These are phyloP conservation scores for Colletotrichum sp. DNA, from an alignment of 2,329 filamentous ascomycete species.

Conservation along the genomic window DNA sequence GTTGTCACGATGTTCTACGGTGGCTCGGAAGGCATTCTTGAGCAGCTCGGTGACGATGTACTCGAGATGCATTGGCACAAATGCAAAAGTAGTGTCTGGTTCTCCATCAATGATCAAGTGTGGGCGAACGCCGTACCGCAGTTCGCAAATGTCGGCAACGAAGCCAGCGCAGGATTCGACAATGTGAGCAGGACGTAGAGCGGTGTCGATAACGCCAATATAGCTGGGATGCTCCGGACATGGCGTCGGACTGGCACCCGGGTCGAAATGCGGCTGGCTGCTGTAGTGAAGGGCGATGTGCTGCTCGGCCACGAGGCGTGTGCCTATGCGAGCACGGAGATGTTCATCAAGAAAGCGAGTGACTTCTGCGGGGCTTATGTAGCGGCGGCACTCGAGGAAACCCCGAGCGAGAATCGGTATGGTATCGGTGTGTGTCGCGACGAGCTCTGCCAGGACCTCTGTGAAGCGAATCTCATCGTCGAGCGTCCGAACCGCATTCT, in stretches of 20 bases:
- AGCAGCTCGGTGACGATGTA: slow-evolving; percentile 97
- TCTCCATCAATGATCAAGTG: slow-evolving; percentile 83
- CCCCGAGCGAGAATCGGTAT: slow-evolving; percentile 91
- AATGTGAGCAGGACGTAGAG: slow-evolving; percentile 79
- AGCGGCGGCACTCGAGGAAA: slow-evolving; percentile 91
- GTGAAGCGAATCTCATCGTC: slow-evolving; percentile 93
- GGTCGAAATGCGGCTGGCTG: slow-evolving; percentile 72
- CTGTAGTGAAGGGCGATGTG: slow-evolving; percentile 87
- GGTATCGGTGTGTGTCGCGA: slow-evolving; percentile 91
- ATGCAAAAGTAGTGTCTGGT: slow-evolving; percentile 86
- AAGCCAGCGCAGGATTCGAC: slow-evolving; percentile 87
- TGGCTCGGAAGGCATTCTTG: slow-evolving; percentile 96
- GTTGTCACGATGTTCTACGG: slow-evolving; percentile 82
- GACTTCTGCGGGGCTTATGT: slow-evolving; percentile 83
- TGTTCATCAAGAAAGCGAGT: slow-evolving; percentile 93
- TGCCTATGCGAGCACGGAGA: slow-evolving; percentile 91
- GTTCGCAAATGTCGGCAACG: slow-evolving; percentile 94
- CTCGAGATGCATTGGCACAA: slow-evolving; percentile 94
- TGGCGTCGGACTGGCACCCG: slow-evolving; percentile 52
- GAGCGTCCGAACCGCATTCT: slow-evolving; percentile 69
- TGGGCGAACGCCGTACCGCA: slow-evolving; percentile 91
- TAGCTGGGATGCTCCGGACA: slow-evolving; percentile 67
- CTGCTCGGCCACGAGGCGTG: slow-evolving; percentile 92
- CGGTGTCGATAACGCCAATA: slow-evolving; percentile 95
- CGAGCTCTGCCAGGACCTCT: slow-evolving; percentile 91